Base-by-base conservation (phyloP, 345 rosid species). In the Citrus glauca region DNA sequence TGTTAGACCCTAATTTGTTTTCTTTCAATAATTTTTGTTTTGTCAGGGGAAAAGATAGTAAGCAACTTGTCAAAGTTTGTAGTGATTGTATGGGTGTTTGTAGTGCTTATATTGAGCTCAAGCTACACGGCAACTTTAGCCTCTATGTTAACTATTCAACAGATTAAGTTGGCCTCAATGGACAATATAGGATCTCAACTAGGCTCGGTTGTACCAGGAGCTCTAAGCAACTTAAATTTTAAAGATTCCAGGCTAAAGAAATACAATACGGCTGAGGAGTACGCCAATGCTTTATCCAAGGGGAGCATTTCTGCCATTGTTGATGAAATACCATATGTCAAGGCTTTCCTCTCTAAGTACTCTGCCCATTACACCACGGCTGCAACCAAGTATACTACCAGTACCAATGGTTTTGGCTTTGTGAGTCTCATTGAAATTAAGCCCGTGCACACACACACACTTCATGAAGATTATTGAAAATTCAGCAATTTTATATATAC, bases 21-120 rank as follows among this genome's bases (percentile, higher is more conserved):
- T 2, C 48, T 40, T 40, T 40, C 50, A 11, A 9, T 42, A 42
- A 53, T 53, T 16, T 53, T 17, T 17, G 57, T 17, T 53, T 48
- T 1, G 42, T 27, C 75, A 71, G 75, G 64, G 28, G 64, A 71
- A 59, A 71, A 22, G 40, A 56, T 88, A 25, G n/a, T 68, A 14
- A 88, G 86, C 82, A 84, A 81, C 45, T 84, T 81, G 33, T 60
- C 86, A 32, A 84, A 78, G 63, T 82, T 88, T 69, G 78, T 86
- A 53, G 82, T 85, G 67, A 10, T 74, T 1, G 74, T 86, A 14
- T 88, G 84, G 78, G 48, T 82, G 60, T 85, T 86, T 40, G 84
- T 80, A 22, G 73, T 86, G 53, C 74, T 86, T 11, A 72, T 88
- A 17, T 56, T 88, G 28, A 86, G 71, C 63, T 83, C 85, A 5